Evolutionary conservation across 116 monocot species (phyloP), one percentile per base, ranked within the genome.

Genomic region (Posidonia oceanica): DNA sequence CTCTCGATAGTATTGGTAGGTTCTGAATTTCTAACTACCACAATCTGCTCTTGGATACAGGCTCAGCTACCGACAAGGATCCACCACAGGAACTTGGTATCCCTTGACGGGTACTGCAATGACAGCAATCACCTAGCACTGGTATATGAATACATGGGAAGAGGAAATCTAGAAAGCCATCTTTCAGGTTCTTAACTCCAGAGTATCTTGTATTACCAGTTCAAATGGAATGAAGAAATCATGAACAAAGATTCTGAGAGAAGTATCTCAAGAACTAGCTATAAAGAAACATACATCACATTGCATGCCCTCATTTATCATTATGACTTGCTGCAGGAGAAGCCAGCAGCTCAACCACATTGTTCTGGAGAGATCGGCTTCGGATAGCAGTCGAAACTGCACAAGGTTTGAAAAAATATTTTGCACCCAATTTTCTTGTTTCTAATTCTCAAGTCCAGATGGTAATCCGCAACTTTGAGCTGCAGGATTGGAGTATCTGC

Each of bases 91-190:
- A 83, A 83, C 41, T 39, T 85, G 12, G 86, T 89, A 3, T 63
- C 78, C 4, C 60, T 89, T 15, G 48, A 86, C 63, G 89, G 89
- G 8, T 89, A 85, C 54, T 86, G 86, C 64, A 61, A 65, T 15
- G 89, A 86, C 37, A 74, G 8, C 3, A 39, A 53, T 6, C 42
- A 72, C 39, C 40, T 77, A 56, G 73, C 81, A n/a, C 78, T 81
- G 2, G 73, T 81, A 8, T 73, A 76, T n/a, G 80, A 87, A 63
- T 84, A 70, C 69, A 83, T 87, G 87, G 37, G 66, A 16, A 7
- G 48, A 36, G 87, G 87, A 62, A 79, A 44, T 54, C 64, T 87
- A 4, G 44, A 52, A 17, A 68, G 78, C 12, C 76, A 83, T 54
- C 74, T 87, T 17, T 63, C 70, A 83, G 87, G 87, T 87, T 64